Conservation (phyloP, 495 filamentous ascomycete genomes). For the Apiosordaria backusii region DNA sequence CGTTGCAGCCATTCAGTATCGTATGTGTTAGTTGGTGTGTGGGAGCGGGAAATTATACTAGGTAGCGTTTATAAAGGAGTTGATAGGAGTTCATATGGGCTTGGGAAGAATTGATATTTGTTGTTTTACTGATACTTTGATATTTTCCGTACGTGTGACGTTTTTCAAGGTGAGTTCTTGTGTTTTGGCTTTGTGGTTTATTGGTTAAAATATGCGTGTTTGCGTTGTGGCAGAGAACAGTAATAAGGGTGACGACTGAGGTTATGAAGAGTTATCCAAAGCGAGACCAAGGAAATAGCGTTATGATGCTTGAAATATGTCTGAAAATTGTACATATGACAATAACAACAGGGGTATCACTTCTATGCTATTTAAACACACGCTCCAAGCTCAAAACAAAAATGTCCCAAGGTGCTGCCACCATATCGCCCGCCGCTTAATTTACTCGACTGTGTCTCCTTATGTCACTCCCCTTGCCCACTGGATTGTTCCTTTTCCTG, state of each 20-base stretch:
- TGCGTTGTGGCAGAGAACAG: no score
- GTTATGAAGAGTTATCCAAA: no score
- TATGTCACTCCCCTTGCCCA: conserved; percentile 6
- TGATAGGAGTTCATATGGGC: background rate
- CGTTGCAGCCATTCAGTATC: background rate
- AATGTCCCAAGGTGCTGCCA: no score
- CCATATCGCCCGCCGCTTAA: conserved; percentile 1
- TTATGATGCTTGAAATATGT: no score
- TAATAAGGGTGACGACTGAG: no score
- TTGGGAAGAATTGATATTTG: conserved; percentile 5
- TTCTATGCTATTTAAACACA: background rate
- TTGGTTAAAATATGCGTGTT: background rate
- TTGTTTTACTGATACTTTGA: background rate
- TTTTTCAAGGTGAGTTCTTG: no score
- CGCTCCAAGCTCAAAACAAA: background rate
- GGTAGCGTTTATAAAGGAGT: conserved; percentile 4
- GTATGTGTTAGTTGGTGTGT: background rate
- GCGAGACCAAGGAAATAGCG: no score
- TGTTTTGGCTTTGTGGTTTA: no score
- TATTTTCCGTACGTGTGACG: background rate
- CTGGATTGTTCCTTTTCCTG: background rate
- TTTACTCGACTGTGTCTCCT: no score
- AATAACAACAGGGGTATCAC: background rate
- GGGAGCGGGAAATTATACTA: background rate
- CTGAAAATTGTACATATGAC: background rate